Percentiles rank a stretch among this genome's conserved stretches.
These are phyloP conservation scores for Phytophthora foliorum DNA, from an alignment of 352 stramenopile genomes.

Conservation along the genomic window DNA sequence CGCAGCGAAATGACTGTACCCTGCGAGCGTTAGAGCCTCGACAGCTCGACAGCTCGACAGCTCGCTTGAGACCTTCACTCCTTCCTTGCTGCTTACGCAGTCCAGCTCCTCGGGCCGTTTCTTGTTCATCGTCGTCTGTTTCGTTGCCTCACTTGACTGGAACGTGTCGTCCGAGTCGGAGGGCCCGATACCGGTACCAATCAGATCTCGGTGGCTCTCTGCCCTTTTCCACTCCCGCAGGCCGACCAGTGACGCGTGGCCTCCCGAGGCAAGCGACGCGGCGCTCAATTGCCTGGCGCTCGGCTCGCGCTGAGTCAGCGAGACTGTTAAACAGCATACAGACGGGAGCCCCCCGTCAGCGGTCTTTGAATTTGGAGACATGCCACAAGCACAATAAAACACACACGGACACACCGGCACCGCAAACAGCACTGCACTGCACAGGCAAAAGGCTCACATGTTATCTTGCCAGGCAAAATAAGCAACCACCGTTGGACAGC, in stretches of 20 bases:
- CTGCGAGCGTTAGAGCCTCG: slow-evolving; percentile 35
- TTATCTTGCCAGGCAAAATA: slow-evolving; percentile 27
- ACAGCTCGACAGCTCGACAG: slow-evolving; percentile 34
- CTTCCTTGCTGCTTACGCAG: slow-evolving; percentile 3
- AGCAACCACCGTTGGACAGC: slow-evolving; percentile 13
- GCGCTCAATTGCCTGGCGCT: slow-evolving; percentile 13
- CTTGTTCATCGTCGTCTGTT: slow-evolving; percentile 48
- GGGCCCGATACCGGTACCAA: not conserved
- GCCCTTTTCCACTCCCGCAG: slow-evolving; percentile 38
- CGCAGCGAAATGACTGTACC: slow-evolving; percentile 39
- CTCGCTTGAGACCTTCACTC: slow-evolving; percentile 30
- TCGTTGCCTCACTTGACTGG: slow-evolving; percentile 26
- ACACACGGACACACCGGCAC: slow-evolving; percentile 16
- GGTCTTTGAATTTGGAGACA: slow-evolving; percentile 13
- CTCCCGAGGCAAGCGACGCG: slow-evolving; percentile 33
- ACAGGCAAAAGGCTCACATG: slow-evolving; percentile 32
- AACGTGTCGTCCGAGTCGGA: slow-evolving; percentile 1
- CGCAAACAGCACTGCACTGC: slow-evolving; percentile 10
- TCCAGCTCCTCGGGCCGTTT: slow-evolving; percentile 34
- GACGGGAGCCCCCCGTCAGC: slow-evolving; percentile 2
- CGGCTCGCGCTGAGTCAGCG: slow-evolving; percentile 22
- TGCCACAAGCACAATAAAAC: slow-evolving; percentile 6
- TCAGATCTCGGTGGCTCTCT: slow-evolving; percentile 10
- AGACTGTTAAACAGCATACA: slow-evolving; percentile 43
- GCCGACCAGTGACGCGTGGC: slow-evolving; percentile 32